A percentile compares a stretch with the other conserved stretches of the same genome.
phyloP scores from a whole-genome alignment of 495 filamentous ascomycete genomes.

The Venustampulla echinocandica region DNA sequence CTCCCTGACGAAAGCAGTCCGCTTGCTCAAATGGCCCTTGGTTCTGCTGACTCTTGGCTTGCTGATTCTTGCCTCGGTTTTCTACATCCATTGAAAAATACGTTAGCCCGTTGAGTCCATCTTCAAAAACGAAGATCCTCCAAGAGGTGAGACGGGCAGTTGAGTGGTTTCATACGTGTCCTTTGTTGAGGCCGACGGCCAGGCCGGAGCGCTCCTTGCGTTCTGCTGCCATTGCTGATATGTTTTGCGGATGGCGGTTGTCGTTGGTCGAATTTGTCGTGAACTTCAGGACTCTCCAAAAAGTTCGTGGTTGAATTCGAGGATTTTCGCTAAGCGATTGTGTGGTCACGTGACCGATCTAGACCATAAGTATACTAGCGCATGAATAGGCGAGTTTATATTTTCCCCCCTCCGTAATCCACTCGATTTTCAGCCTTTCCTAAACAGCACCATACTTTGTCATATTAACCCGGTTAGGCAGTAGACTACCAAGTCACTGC shows the following conservation, averaged over 20 bases:
- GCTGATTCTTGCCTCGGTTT: slow-evolving; percentile 78
- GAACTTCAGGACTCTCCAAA: slow-evolving; percentile 1
- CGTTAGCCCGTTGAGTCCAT: slow-evolving; percentile 39
- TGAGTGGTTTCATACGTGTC: slow-evolving; percentile 60
- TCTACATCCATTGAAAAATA: slow-evolving; percentile 44
- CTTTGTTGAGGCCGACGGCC: slow-evolving; percentile 75
- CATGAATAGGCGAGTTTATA: too few species aligned
- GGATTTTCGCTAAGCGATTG: neutral
- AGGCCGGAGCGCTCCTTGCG: slow-evolving; percentile 61
- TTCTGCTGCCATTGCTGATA: slow-evolving; percentile 42
- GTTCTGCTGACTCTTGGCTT: slow-evolving; percentile 81
- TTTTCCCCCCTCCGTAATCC: too few species aligned
- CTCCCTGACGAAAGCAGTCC: slow-evolving; percentile 86
- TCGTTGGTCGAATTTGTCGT: slow-evolving; percentile 13
- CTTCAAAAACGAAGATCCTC: slow-evolving; percentile 46
- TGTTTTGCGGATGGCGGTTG: slow-evolving; percentile 24
- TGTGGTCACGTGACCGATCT: slow-evolving; percentile 16
- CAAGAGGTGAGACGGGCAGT: slow-evolving; percentile 48
- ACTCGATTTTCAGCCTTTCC: too few species aligned
- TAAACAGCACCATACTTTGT: too few species aligned
- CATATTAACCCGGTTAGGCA: too few species aligned
- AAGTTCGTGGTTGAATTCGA: slow-evolving; percentile 13
- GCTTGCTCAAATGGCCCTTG: slow-evolving; percentile 87
- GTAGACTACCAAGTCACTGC: too few species aligned
- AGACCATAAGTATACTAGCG: too few species aligned